phyloP scores from a whole-genome alignment of 306 rosid genomes.

The Calophaca sinica region DNA sequence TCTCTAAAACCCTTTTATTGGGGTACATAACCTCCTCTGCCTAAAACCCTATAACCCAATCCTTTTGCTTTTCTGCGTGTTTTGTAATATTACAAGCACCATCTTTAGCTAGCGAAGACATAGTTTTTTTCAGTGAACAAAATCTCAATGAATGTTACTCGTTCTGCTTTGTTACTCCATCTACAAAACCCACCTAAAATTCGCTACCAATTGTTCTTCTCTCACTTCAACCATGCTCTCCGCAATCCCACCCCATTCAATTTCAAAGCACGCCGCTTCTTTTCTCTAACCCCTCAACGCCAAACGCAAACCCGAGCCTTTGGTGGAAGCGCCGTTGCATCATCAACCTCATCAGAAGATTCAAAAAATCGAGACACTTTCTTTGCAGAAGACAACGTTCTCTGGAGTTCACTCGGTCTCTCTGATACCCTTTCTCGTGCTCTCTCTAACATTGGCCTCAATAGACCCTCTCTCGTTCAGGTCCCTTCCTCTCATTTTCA shows the following conservation, averaged over 20 bases:
- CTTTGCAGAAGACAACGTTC: slow-evolving; percentile 74
- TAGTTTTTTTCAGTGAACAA: neutral
- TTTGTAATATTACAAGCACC: too few relatives aligned
- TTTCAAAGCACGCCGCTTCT: slow-evolving; percentile 44
- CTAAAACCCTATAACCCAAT: neutral
- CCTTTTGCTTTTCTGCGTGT: neutral
- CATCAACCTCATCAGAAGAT: slow-evolving; percentile 36
- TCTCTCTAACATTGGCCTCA: slow-evolving; percentile 70
- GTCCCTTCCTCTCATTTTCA: slow-evolving; percentile 38
- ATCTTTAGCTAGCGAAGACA: too few relatives aligned
- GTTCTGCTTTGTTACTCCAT: slow-evolving; percentile 63
- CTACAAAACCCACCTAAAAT: slow-evolving; percentile 53
- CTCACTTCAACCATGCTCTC: slow-evolving; percentile 54
- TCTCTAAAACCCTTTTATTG: too few relatives aligned
- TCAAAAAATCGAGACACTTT: slow-evolving; percentile 71
- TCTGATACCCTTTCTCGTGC: slow-evolving; percentile 81
- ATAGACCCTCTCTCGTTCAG: slow-evolving; percentile 85
- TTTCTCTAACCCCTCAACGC: slow-evolving; percentile 45
- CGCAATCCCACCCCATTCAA: slow-evolving; percentile 45
- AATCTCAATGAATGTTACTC: slow-evolving; percentile 43
- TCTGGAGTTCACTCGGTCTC: slow-evolving; percentile 79
- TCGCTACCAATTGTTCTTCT: slow-evolving; percentile 58
- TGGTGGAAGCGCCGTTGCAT: slow-evolving; percentile 45
- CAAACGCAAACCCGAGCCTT: slow-evolving; percentile 49
- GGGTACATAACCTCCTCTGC: neutral